Evolutionary conservation across 2,329 filamentous ascomycete genomes (phyloP).

Genomic region (Nemania bipapillata): DNA sequence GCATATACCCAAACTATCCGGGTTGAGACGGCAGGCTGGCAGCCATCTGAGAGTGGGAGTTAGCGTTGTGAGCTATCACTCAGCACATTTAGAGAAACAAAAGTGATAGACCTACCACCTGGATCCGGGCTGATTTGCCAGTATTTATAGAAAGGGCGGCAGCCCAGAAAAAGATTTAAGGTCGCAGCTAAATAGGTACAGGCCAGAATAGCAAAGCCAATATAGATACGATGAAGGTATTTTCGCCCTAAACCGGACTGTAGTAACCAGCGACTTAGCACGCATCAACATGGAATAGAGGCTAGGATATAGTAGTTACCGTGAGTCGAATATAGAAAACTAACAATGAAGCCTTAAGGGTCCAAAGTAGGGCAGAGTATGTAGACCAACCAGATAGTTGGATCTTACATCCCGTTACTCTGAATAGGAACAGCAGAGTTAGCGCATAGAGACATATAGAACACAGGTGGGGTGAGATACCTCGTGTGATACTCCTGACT

Average conservation of each 20-base stretch:
- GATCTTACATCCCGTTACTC: slow-evolving; percentile 63
- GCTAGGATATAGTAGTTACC: slow-evolving; percentile 37
- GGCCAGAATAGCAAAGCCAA: slow-evolving; percentile 59
- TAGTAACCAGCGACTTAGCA: slow-evolving; percentile 5
- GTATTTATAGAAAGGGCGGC: slow-evolving; percentile 60
- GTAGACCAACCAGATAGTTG: slow-evolving; percentile 65
- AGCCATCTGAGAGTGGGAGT: slow-evolving; percentile 51
- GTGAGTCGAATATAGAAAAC: slow-evolving; percentile 65
- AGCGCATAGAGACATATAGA: background rate
- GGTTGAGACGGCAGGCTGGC: slow-evolving; percentile 60
- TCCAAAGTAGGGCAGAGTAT: slow-evolving; percentile 63
- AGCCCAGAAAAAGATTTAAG: slow-evolving; percentile 59
- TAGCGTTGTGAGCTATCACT: slow-evolving; percentile 12
- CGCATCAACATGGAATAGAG: background rate
- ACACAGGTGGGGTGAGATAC: slow-evolving; percentile 12
- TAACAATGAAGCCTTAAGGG: slow-evolving; percentile 64
- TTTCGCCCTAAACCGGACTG: slow-evolving; percentile 54
- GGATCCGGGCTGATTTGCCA: slow-evolving; percentile 67
- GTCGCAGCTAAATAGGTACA: slow-evolving; percentile 59
- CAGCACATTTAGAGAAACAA: background rate
- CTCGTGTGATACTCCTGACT: slow-evolving; percentile 57
- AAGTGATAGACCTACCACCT: slow-evolving; percentile 55
- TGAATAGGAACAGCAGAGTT: slow-evolving; percentile 26
- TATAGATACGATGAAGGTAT: slow-evolving; percentile 56
- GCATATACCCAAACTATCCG: slow-evolving; percentile 61